phyloP scores from a whole-genome alignment of 176 grass and related monocot species.

The Bromus sterilis region DNA sequence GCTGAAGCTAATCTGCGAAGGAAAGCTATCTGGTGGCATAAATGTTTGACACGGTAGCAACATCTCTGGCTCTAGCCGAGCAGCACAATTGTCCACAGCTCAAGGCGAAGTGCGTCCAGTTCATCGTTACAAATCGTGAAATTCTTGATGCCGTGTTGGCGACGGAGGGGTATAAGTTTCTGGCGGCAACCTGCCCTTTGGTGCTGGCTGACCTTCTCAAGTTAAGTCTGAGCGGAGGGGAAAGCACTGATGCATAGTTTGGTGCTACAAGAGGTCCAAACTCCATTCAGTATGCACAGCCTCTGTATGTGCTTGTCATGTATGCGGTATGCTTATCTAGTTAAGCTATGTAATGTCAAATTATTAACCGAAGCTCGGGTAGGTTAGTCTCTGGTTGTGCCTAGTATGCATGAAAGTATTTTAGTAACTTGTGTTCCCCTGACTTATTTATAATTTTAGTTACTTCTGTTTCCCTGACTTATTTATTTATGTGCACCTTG shows the following conservation, averaged over 20 bases:
- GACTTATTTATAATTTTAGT: not conserved
- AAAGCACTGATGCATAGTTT: not conserved
- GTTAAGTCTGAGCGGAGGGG: not conserved
- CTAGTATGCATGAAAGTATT: not conserved
- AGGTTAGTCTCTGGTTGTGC: not conserved
- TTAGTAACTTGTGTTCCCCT: not conserved
- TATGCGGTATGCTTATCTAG: not conserved
- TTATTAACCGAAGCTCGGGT: not conserved
- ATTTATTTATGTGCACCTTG: too few relatives aligned
- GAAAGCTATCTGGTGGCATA: constrained; percentile 19
- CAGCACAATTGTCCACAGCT: constrained; percentile 34
- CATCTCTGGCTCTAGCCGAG: constrained; percentile 33
- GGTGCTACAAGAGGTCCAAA: too few relatives aligned
- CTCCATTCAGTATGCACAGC: not conserved
- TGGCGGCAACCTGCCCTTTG: not conserved
- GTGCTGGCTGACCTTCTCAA: not conserved
- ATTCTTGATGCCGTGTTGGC: not conserved
- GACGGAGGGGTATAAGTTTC: not conserved
- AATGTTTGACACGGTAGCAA: constrained; percentile 24
- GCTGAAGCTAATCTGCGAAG: constrained; percentile 34
- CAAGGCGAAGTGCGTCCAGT: constrained; percentile 35
- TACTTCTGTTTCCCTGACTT: too few relatives aligned
- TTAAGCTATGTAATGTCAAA: not conserved
- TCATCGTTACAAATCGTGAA: not conserved
- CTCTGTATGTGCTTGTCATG: not conserved